Evolutionary conservation across 2,329 filamentous ascomycete genomes (phyloP).

Genomic region (Botrytis elliptica): DNA sequence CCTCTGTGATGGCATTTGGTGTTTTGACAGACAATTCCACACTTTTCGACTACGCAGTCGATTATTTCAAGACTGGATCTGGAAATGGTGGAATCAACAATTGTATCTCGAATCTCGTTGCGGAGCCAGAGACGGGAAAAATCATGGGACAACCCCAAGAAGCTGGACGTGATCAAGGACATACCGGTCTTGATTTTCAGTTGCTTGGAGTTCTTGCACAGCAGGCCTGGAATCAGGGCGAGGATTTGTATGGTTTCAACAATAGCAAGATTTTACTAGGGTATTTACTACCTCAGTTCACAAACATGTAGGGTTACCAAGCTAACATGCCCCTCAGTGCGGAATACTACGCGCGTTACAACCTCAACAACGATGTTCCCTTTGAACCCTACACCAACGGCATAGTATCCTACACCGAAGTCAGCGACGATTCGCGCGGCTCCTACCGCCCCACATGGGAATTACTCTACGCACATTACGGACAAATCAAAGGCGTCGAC

Average conservation of each 20-base stretch:
- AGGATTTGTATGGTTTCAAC: neutral
- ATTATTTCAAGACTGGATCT: conserved; percentile 6
- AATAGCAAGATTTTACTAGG: neutral
- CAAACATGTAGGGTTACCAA: neutral
- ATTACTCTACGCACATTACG: neutral
- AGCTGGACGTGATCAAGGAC: neutral
- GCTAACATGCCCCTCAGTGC: neutral
- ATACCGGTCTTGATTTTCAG: neutral
- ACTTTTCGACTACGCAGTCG: neutral
- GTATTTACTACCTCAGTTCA: neutral
- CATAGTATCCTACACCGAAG: neutral
- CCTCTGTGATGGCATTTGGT: neutral
- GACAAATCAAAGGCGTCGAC: neutral
- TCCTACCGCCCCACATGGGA: neutral
- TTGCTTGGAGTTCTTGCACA: neutral
- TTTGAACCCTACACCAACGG: conserved; percentile 2
- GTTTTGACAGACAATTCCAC: neutral
- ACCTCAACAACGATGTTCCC: neutral
- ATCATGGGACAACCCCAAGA: neutral
- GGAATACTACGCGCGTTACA: conserved; percentile 1
- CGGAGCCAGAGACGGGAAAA: neutral
- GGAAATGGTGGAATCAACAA: conserved; percentile 6
- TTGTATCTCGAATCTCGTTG: neutral
- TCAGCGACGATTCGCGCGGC: neutral
- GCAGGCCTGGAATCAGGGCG: neutral